Percentiles rank a stretch among this genome's conserved stretches.
Conservation (phyloP, 169 alveolate species). For the Eimeria mitis region DNA sequence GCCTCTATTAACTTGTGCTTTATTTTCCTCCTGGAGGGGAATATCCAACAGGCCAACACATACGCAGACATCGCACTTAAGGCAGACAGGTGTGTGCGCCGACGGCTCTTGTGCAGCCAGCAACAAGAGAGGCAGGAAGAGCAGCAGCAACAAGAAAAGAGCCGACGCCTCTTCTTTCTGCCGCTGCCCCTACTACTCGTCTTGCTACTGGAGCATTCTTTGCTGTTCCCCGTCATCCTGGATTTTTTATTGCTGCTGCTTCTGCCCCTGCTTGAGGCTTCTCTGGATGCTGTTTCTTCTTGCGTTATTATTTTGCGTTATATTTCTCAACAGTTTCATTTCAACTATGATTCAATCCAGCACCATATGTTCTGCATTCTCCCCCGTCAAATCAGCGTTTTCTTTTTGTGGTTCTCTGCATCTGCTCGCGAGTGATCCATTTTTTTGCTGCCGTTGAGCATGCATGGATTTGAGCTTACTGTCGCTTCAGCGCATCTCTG, state of each 20-base stretch:
- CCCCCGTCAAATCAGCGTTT: too few species aligned
- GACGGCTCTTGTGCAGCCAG: too few species aligned
- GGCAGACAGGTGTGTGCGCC: slow-evolving; percentile 41
- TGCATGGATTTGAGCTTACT: not conserved
- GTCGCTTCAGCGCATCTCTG: not conserved
- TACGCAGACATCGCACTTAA: slow-evolving; percentile 94
- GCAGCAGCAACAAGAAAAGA: too few species aligned
- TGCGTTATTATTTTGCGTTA: too few species aligned
- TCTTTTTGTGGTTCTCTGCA: not conserved
- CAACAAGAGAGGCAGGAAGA: too few species aligned
- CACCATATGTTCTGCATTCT: too few species aligned
- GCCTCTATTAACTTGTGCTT: slow-evolving; percentile 95
- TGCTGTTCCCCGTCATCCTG: not conserved
- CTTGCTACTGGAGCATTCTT: not conserved
- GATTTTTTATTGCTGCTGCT: not conserved
- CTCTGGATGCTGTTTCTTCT: too few species aligned
- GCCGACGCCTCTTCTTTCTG: not conserved
- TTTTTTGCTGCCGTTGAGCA: too few species aligned
- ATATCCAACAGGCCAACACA: slow-evolving; percentile 91
- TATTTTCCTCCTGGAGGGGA: slow-evolving; percentile 89
- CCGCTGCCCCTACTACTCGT: not conserved
- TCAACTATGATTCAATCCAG: too few species aligned
- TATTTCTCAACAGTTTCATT: too few species aligned
- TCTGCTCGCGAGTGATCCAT: not conserved
- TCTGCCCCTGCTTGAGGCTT: not conserved